phyloP scores from a whole-genome alignment of 192 early-diverging fungal genomes.

The Coemansia sp. region DNA sequence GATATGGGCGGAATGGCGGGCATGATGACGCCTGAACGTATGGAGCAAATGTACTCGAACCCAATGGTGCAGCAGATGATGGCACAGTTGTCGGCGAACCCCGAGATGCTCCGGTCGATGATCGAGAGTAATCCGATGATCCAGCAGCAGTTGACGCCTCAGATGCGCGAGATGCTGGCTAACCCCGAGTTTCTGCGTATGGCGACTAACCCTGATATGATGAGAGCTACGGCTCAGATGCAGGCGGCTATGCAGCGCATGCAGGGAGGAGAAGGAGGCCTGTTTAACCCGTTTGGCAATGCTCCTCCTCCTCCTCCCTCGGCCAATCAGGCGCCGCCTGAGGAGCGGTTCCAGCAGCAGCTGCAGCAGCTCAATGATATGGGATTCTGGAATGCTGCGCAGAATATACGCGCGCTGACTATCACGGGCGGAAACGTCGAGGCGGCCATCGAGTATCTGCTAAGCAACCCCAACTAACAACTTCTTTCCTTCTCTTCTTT shows the following conservation, averaged over 20 bases:
- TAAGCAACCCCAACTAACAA: constrained; percentile 32
- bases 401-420: constrained; percentile 87
- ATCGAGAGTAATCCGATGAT: constrained; percentile 79
- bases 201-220: constrained; percentile 78
- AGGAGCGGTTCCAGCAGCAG: constrained; percentile 65
- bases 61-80: constrained; percentile 82
- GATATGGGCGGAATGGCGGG: constrained; percentile 57
- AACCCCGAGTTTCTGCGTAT: constrained; percentile 76
- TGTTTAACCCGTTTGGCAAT: constrained; percentile 5
- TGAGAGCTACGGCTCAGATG: constrained; percentile 74
- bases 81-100: constrained; percentile 77
- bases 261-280: constrained; percentile 30
- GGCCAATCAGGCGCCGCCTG: constrained; percentile 42
- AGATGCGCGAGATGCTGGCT: constrained; percentile 82
- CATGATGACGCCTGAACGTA: constrained; percentile 60
- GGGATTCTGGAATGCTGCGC: constrained; percentile 87
- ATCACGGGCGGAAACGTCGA: constrained; percentile 85
- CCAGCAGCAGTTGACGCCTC: constrained; percentile 71
- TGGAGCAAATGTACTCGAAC: constrained; percentile 76
- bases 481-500: neutral
- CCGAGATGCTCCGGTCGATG: constrained; percentile 81
- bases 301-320: neutral
- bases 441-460: constrained; percentile 85
- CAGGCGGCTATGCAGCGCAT: constrained; percentile 34
- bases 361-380: constrained; percentile 89